Percentiles rank a stretch among this genome's conserved stretches.
phyloP scores from a whole-genome alignment of 352 stramenopile genomes.

The Phytophthora lateralis region DNA sequence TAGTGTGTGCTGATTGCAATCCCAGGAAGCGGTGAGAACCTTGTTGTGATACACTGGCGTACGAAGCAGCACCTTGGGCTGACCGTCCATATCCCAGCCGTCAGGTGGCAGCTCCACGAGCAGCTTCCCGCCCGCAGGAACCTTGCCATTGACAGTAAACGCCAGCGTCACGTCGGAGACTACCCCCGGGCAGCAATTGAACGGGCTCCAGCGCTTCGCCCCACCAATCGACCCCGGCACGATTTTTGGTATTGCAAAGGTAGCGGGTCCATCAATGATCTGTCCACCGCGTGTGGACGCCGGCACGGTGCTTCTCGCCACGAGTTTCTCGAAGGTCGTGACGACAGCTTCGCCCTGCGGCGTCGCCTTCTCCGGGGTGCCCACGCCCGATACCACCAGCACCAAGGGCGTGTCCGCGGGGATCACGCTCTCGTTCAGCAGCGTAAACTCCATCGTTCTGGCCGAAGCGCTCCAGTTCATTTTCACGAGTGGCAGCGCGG shows the following conservation, averaged over 20 bases:
- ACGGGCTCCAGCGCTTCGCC: slow-evolving; percentile 55
- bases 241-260: slow-evolving; percentile 58
- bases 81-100: slow-evolving; percentile 66
- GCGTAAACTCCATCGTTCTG: slow-evolving; percentile 57
- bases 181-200: slow-evolving; percentile 53
- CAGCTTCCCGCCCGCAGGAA: slow-evolving; percentile 49
- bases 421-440: slow-evolving; percentile 49
- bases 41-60: slow-evolving; percentile 42
- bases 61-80: slow-evolving; percentile 48
- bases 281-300: slow-evolving; percentile 64
- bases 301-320: slow-evolving; percentile 54
- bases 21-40: slow-evolving; percentile 41
- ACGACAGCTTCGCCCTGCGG: slow-evolving; percentile 50
- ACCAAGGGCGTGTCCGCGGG: slow-evolving; percentile 41
- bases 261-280: slow-evolving; percentile 59
- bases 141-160: slow-evolving; percentile 44
- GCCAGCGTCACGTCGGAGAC: slow-evolving; percentile 64
- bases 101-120: slow-evolving; percentile 54
- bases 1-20: slow-evolving; percentile 53
- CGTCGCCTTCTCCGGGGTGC: slow-evolving; percentile 58
- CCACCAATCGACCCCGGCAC: slow-evolving; percentile 53
- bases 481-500: slow-evolving; percentile 35
- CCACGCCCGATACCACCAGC: slow-evolving; percentile 59
- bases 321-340: slow-evolving; percentile 69
- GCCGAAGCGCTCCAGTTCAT: slow-evolving; percentile 38